Evolutionary conservation across 768 basidiomycete genomes (phyloP).

Genomic region (Hygrophoropsis aurantiaca): DNA sequence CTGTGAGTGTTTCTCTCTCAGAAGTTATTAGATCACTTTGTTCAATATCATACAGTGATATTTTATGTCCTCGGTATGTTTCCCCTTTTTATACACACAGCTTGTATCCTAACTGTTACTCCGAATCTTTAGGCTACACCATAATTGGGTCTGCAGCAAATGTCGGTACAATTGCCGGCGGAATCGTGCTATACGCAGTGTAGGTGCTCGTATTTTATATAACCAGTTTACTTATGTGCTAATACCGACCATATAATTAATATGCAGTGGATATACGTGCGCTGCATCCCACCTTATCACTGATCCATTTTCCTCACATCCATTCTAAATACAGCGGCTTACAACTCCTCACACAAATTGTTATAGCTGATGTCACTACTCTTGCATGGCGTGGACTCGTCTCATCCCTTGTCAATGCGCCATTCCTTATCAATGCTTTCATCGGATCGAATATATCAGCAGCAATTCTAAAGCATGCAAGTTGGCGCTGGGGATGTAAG

Average conservation of each 20-base stretch:
- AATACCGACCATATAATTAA: constrained; percentile 22
- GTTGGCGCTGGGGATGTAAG: constrained; percentile 74
- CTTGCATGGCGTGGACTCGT: constrained; percentile 57
- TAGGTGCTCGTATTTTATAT: constrained; percentile 26
- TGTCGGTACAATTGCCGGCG: constrained; percentile 46
- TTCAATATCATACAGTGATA: constrained; percentile 34
- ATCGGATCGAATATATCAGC: constrained; percentile 62
- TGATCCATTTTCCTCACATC: constrained; percentile 25
- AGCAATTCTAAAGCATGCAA: constrained; percentile 39
- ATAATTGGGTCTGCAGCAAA: constrained; percentile 52
- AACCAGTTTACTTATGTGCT: constrained; percentile 7
- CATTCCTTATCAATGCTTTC: constrained; percentile 64
- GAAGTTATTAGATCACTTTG: not conserved
- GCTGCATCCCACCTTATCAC: no score
- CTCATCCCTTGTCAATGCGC: constrained; percentile 43
- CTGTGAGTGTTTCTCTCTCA: constrained; percentile 37
- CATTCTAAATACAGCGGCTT: constrained; percentile 41
- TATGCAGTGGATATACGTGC: constrained; percentile 57
- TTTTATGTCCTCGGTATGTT: constrained; percentile 59
- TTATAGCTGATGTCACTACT: constrained; percentile 62
- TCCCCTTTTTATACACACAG: not conserved
- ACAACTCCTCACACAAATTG: constrained; percentile 62
- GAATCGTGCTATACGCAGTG: constrained; percentile 61
- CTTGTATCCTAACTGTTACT: no score
- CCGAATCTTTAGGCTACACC: constrained; percentile 41